phyloP scores from a whole-genome alignment of 2,329 filamentous ascomycete species.

The Clarireedia sp. region DNA sequence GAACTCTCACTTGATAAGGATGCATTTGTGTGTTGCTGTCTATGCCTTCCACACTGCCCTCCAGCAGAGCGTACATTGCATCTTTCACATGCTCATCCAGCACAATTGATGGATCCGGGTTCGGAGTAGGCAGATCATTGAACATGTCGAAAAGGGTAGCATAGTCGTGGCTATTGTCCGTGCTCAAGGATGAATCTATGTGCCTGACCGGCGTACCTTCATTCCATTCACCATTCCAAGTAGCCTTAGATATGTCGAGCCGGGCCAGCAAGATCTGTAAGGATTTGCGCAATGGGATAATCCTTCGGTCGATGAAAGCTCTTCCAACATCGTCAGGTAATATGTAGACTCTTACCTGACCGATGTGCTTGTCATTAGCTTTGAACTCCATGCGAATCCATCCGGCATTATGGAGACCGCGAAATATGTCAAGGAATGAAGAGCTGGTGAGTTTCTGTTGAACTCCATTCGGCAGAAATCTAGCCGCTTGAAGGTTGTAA shows the following conservation, averaged over 20 bases:
- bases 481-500: conserved; percentile 1
- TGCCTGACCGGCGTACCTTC: conserved; percentile 28
- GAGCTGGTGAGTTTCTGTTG: conserved; percentile 18
- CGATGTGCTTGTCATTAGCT: conserved; percentile 13
- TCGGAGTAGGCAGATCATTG: conserved; percentile 63
- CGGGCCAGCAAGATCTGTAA: conserved; percentile 41
- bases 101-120: conserved; percentile 44
- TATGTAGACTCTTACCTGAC: conserved; percentile 48
- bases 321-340: conserved; percentile 59
- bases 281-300: conserved; percentile 36
- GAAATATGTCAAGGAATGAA: conserved; percentile 10
- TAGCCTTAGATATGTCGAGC: conserved; percentile 46
- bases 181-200: conserved; percentile 30
- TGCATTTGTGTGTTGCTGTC: conserved; percentile 54
- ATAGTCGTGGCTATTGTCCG: conserved; percentile 27
- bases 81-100: conserved; percentile 42
- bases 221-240: conserved; percentile 45
- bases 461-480: conserved; percentile 11
- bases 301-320: conserved; percentile 41
- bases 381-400: conserved; percentile 29
- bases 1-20: conserved; percentile 46
- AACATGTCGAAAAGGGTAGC: conserved; percentile 61
- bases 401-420: conserved; percentile 17
- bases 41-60: conserved; percentile 47
- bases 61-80: conserved; percentile 48